A percentile compares a stretch with the other conserved stretches of the same genome.
Conservation (phyloP, 1,284 basidiomycete species). For the Apiotrichum brassicae region DNA sequence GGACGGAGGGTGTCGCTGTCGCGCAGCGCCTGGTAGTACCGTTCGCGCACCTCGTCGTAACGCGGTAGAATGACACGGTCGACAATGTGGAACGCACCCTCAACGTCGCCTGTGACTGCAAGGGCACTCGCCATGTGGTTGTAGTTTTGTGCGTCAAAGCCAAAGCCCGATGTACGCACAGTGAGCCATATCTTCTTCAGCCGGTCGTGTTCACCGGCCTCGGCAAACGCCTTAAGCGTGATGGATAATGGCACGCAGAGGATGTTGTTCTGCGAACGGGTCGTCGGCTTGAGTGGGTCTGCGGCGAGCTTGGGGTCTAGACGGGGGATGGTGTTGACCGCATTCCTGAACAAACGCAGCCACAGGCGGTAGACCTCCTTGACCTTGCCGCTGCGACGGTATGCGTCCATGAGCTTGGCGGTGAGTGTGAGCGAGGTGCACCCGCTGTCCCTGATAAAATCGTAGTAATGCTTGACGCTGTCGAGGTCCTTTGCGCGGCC, state of each 20-base stretch:
- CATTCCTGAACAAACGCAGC: slow-evolving; percentile 36
- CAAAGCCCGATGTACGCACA: slow-evolving; percentile 63
- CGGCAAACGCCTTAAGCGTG: slow-evolving; percentile 69
- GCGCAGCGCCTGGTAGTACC: slow-evolving; percentile 21
- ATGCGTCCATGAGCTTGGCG: slow-evolving; percentile 65
- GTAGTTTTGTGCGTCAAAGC: slow-evolving; percentile 88
- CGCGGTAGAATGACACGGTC: slow-evolving; percentile 71
- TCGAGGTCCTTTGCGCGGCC: slow-evolving; percentile 19
- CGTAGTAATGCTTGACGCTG: slow-evolving; percentile 57
- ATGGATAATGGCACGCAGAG: slow-evolving; percentile 77
- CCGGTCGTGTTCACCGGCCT: slow-evolving; percentile 57
- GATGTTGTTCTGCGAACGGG: slow-evolving; percentile 49
- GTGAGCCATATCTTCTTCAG: slow-evolving; percentile 64
- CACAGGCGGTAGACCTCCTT: slow-evolving; percentile 60
- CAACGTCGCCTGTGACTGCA: slow-evolving; percentile 68
- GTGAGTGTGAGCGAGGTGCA: slow-evolving; percentile 31
- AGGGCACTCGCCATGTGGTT: slow-evolving; percentile 75
- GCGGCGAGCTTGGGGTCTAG: background rate
- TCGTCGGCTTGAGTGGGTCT: too few species aligned
- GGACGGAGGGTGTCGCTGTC: slow-evolving; percentile 39
- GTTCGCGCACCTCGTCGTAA: slow-evolving; percentile 41
- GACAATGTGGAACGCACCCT: slow-evolving; percentile 74
- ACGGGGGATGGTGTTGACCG: slow-evolving; percentile 3
- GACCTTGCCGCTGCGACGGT: slow-evolving; percentile 59
- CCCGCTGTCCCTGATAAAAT: slow-evolving; percentile 4